Percentiles rank a stretch among this genome's conserved stretches.
These are phyloP conservation scores for Dinochytrium kinnereticum DNA, from an alignment of 371 early-diverging fungal species.

Conservation along the genomic window DNA sequence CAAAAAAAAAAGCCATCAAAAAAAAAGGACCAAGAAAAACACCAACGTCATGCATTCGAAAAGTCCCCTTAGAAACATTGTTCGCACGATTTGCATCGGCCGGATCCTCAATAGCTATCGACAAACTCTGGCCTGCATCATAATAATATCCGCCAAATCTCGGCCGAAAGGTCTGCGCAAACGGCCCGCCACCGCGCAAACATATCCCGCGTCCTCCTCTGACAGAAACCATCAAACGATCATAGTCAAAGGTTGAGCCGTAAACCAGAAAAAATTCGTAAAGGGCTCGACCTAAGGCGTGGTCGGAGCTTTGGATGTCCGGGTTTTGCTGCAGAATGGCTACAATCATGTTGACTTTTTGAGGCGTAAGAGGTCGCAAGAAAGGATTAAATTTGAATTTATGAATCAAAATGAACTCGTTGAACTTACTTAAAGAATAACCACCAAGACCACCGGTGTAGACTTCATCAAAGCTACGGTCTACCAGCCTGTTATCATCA, in stretches of 20 bases:
- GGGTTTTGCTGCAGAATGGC: slow-evolving; percentile 1
- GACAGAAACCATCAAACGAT: neutral
- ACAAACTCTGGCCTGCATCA: neutral
- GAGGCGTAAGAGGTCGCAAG: neutral
- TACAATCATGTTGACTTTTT: slow-evolving; percentile 10
- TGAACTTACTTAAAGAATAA: slow-evolving; percentile 4
- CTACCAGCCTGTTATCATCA: slow-evolving; percentile 11
- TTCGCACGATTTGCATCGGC: neutral
- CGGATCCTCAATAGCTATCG: slow-evolving; percentile 10
- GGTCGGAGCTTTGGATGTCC: neutral
- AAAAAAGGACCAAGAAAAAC: neutral
- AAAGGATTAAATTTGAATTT: neutral
- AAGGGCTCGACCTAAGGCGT: neutral
- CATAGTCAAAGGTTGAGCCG: slow-evolving; percentile 14
- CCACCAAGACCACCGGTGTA: slow-evolving; percentile 11
- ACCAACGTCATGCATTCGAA: slow-evolving; percentile 9
- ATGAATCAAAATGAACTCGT: neutral
- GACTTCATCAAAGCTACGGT: slow-evolving; percentile 9
- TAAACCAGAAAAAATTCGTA: slow-evolving; percentile 7
- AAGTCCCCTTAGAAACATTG: slow-evolving; percentile 16
- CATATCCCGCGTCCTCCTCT: neutral
- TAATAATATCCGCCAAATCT: neutral
- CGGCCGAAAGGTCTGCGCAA: neutral
- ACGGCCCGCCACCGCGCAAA: neutral
- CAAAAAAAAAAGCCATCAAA: too few species aligned